Evolutionary conservation across 2,329 filamentous ascomycete genomes (phyloP), one percentile per base, ranked within the genome.

Genomic region (Epichloe coenophiala): DNA sequence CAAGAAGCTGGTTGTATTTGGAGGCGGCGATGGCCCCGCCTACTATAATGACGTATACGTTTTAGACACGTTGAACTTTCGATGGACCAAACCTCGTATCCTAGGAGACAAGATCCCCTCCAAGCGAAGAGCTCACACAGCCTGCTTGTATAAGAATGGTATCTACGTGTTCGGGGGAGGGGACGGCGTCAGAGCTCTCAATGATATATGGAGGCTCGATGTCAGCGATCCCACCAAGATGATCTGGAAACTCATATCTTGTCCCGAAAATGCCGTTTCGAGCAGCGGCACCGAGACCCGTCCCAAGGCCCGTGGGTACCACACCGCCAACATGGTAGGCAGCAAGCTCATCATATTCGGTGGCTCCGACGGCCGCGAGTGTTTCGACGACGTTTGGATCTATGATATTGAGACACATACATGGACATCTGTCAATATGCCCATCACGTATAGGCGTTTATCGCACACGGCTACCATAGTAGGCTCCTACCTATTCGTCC

Each of bases 11-110:
- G 75, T 86, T 42, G 73, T 86, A 2, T 85, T 86, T 60, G 82
- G 82, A 49, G 82, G 82, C 43, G 82, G 82, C 51, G 82, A 86
- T 58, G 82, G 82, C 0, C 81, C 81, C 0, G 76, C 79, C 23
- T 86, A 86, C 64, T 85, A 85, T 64, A 85, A 85, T 59, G 80
- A 85, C 58, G 76, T 86, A 19, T 84, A 84, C 61, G 79, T 86
- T 44, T 71, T 85, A n/a, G 82, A 86, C 60, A 86, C 81, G 21
- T 71, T 81, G 54, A 86, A 80, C 61, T 83, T 81, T 61, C 75
- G 78, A 19, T 86, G 81, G 80, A 76, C 74, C 40, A 77, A 75
- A 54, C 81, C 82, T 41, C 73, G 73, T 41, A 77, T 84, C 43
- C 60, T 76, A 23, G 77, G 80, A 35, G 78, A 81, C 54, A 70